Evolutionary conservation across 305 asterid species (phyloP), one percentile per base, ranked within the genome.

Genomic region (Fraxinus xanthoxyloides): DNA sequence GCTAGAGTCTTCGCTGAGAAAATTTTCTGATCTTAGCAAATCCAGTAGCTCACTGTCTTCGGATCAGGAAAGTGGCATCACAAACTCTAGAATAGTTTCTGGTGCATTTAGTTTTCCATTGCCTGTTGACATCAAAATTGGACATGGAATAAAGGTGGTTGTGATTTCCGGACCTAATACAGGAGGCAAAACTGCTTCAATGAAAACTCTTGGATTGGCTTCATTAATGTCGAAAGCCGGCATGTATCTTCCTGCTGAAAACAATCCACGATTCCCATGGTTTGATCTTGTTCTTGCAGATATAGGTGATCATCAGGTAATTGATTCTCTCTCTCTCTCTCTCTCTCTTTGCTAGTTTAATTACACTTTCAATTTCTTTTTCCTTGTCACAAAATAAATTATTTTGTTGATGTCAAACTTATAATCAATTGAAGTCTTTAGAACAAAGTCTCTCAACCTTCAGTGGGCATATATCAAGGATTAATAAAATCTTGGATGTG

Each of bases 101-200:
- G 82, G 51, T 84, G 77, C 79, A 77, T 80, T 54, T 77, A 48
- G 38, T 86, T 89, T 86, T 86, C 95, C 97, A 23, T 95, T 93
- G 87, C 99, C 99, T 76, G 88, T 96, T 77, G 98, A 94, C 83
- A 75, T 96, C 76, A 93, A 89, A 87, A 86, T 94, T 79, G 88
- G 91, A 75, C 77, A 79, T 67, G 97, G 89, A 75, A 88, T 89
- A 48, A 92, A 86, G 84, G 97, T 94, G 74, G 92, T 96, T 12
- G 95, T 96, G 81, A 91, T 96, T 80, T 96, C 98, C 2, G 99
- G 98, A 73, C 99, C 99, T 78, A 96, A 96, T 84, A 96, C 98
- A 0, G 99, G 98, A 80, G 98, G 99, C 43, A 96, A 96, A 93
- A 96, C 98, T 35, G 98, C 98, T 87, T 94, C 99, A 81, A 91